Evolutionary conservation across 352 stramenopile species (phyloP), one percentile per base, ranked within the genome.

Genomic region (Phytophthora rubi): DNA sequence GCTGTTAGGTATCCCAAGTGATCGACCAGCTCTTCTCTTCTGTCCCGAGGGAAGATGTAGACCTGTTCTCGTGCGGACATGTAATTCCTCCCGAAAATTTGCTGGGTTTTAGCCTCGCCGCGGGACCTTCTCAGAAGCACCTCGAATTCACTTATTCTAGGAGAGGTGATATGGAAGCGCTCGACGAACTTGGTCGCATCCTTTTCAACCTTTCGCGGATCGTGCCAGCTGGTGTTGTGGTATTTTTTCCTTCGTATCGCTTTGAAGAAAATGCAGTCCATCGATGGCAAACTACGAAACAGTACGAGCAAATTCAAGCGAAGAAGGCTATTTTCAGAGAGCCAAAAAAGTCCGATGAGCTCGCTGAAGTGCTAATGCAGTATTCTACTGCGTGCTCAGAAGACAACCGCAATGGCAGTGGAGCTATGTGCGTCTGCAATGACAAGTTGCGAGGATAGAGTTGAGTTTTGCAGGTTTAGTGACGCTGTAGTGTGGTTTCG

Each of bases 21-120:
- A 89, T 98, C 49, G 83, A 89, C 37, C 92, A 99, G 65, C 83
- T 99, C 1, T 98, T 99, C 59, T 86, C 92, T 18, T 79, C 80
- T 8, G 58, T 98, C 0, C 74, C 83, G n/a, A 62, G 56, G 28
- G 67, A 83, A 44, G 60, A 80, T 1, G 86, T 99, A n/a, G 90
- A 97, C 61, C 74, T 98, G 2, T 99, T 99, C 79, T 98, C 97
- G 0, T 99, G 97, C 66, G 97, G 95, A n/a, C 98, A 99, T 76
- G 97, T 99, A 1, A 98, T 99, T 71, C 91, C 96, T 54, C 77
- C 85, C 0, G 79, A 91, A 62, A 98, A 99, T 75, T 85, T 99
- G 23, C 47, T 94, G 2, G 85, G 82, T 16, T 91, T 93, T 55
- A 94, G 76, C 26, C 65, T 95, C 18, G 81, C 83, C 9, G 76